Percentiles rank a stretch among this genome's conserved stretches.
Evolutionary conservation across 331 rosid species (phyloP).

Genomic region (Prunus yedoensis): DNA sequence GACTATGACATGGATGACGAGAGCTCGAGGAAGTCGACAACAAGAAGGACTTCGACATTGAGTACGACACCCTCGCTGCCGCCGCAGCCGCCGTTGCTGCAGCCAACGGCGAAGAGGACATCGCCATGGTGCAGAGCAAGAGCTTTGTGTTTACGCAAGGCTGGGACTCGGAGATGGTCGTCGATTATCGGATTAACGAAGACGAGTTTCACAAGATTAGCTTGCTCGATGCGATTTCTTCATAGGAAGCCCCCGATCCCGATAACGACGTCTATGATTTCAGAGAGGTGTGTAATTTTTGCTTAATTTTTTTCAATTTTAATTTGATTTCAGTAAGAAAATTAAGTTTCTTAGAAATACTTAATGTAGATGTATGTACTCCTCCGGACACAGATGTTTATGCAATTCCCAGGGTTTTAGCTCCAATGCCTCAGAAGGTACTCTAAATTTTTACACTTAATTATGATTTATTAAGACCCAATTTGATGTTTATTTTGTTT

Average conservation of each 20-base stretch:
- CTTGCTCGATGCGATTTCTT: constrained; percentile 85
- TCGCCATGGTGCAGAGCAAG: constrained; percentile 58
- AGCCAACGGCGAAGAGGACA: constrained; percentile 43
- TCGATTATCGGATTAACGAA: constrained; percentile 78
- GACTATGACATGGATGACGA: constrained; percentile 85
- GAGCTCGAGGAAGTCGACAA: constrained; percentile 86
- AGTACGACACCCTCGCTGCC: constrained; percentile 59
- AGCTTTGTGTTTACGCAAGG: constrained; percentile 74
- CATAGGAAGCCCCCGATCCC: constrained; percentile 85
- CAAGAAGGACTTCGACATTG: constrained; percentile 90
- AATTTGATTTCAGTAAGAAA: not conserved
- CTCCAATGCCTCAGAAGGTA: constrained; percentile 97
- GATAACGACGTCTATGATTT: constrained; percentile 85
- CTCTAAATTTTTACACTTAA: not conserved
- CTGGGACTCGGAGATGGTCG: constrained; percentile 79
- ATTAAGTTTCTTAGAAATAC: not conserved
- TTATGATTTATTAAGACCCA: not conserved
- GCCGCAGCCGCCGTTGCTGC: constrained; percentile 19
- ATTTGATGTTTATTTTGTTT: not conserved
- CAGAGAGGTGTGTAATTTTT: constrained; percentile 59
- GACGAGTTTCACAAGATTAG: constrained; percentile 90
- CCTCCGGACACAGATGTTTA: constrained; percentile 97
- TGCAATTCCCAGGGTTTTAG: constrained; percentile 84
- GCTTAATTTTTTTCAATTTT: not conserved
- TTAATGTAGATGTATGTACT: constrained; percentile 82